phyloP scores from a whole-genome alignment of 768 basidiomycete genomes.

The Gautieria morchelliformis region DNA sequence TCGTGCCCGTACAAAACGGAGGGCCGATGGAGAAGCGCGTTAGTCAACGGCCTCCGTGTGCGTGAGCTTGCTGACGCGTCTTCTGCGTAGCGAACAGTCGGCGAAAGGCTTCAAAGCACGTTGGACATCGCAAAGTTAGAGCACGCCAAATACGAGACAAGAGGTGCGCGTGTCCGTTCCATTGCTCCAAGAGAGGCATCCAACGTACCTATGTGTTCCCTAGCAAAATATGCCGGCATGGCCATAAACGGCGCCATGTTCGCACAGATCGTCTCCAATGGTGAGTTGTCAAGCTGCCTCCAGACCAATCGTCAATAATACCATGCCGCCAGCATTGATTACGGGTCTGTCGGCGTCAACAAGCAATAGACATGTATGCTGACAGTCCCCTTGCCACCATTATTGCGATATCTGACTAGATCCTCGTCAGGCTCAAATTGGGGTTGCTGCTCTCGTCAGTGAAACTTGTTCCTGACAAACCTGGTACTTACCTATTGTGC shows the following conservation, averaged over 20 bases:
- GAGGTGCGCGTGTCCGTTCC: conserved; percentile 28
- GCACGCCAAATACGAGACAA: conserved; percentile 34
- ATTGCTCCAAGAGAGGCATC: conserved; percentile 16
- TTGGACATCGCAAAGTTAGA: conserved; percentile 37
- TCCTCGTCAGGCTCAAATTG: not conserved
- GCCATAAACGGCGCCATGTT: conserved; percentile 11
- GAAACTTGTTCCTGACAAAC: not conserved
- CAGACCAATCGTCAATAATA: not conserved
- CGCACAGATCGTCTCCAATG: conserved; percentile 5
- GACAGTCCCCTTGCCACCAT: not conserved
- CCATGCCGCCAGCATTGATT: not conserved
- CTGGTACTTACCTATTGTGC: not conserved
- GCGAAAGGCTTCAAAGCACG: conserved; percentile 47
- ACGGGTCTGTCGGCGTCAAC: conserved; percentile 3
- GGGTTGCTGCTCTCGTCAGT: conserved; percentile 2
- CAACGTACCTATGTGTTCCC: not conserved
- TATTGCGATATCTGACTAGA: not conserved
- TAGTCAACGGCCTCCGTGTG: not conserved
- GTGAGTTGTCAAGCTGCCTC: not conserved
- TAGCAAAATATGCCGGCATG: conserved; percentile 24
- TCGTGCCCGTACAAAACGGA: conserved; percentile 1
- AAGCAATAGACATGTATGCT: not conserved
- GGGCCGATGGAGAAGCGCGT: not conserved
- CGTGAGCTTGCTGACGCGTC: not conserved
- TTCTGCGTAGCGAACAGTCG: conserved; percentile 25